Conservation (phyloP, 805 yeast genomes). For the Metschnikowia chrysomelidarum region DNA sequence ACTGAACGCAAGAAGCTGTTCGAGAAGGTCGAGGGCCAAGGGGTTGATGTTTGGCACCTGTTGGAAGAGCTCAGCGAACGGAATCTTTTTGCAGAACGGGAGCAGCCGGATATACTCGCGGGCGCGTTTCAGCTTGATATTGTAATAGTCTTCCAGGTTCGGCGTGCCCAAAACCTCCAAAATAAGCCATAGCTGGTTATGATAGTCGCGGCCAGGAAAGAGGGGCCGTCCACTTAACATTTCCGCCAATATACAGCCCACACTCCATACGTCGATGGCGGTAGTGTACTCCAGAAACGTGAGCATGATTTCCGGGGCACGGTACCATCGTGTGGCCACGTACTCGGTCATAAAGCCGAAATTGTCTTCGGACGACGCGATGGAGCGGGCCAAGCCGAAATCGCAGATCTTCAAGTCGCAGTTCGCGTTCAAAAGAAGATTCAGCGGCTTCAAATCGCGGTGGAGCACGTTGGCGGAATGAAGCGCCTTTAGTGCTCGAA, state of each 20-base stretch:
- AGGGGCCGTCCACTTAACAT: slow-evolving; percentile 81
- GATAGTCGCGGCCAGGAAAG: slow-evolving; percentile 93
- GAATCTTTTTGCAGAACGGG: slow-evolving; percentile 62
- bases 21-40: slow-evolving; percentile 56
- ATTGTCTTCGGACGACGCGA: slow-evolving; percentile 62
- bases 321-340: slow-evolving; percentile 96
- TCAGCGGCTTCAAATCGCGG: slow-evolving; percentile 89
- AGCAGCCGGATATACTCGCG: slow-evolving; percentile 81
- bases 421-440: slow-evolving; percentile 80
- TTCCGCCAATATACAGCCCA: slow-evolving; percentile 94
- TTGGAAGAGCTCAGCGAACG: slow-evolving; percentile 17
- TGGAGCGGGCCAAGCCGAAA: slow-evolving; percentile 81
- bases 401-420: slow-evolving; percentile 95
- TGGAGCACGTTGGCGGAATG: slow-evolving; percentile 95
- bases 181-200: slow-evolving; percentile 82
- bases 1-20: slow-evolving; percentile 64
- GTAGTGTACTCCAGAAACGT: slow-evolving; percentile 91
- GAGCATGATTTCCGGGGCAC: slow-evolving; percentile 97
- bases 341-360: slow-evolving; percentile 91
- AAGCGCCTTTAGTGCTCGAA: slow-evolving; percentile 84
- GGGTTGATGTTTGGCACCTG: slow-evolving; percentile 33
- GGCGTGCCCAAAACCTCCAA: slow-evolving; percentile 90
- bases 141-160: slow-evolving; percentile 67
- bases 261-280: slow-evolving; percentile 96
- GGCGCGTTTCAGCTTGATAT: slow-evolving; percentile 78